Conservation (phyloP, 2,329 filamentous ascomycete species). For the Zymoseptoria tritici region DNA sequence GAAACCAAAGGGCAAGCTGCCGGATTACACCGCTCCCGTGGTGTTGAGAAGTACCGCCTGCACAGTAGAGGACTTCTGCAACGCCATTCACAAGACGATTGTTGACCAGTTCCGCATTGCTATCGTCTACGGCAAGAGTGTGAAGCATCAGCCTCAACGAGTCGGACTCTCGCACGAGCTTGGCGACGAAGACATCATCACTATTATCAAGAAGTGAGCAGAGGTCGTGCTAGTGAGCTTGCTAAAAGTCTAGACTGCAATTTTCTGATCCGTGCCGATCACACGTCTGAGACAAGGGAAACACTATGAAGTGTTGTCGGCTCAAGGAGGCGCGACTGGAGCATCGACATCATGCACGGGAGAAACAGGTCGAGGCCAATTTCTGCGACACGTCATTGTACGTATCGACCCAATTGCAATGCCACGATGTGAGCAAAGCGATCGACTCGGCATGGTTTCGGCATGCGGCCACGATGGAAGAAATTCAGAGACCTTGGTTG, state of each 20-base stretch:
- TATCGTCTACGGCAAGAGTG: constrained; percentile 93
- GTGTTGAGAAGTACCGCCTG: constrained; percentile 75
- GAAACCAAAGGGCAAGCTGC: constrained; percentile 91
- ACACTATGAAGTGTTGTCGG: neutral
- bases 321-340: neutral
- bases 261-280: too few species aligned
- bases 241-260: neutral
- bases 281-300: neutral
- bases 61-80: constrained; percentile 97
- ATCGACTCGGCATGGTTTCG: neutral
- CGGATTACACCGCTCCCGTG: constrained; percentile 86
- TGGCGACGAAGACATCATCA: constrained; percentile 85
- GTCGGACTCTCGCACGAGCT: constrained; percentile 88
- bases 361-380: neutral
- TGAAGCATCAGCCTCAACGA: constrained; percentile 96
- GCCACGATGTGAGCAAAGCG: neutral
- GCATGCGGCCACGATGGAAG: neutral
- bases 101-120: constrained; percentile 92
- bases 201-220: constrained; percentile 29
- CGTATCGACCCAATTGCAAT: too few species aligned
- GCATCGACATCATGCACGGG: neutral
- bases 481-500: neutral
- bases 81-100: constrained; percentile 93
- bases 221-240: neutral
- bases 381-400: neutral